Evolutionary conservation across 148 eudicot species (phyloP).

Genomic region (Euryodendron excelsum): DNA sequence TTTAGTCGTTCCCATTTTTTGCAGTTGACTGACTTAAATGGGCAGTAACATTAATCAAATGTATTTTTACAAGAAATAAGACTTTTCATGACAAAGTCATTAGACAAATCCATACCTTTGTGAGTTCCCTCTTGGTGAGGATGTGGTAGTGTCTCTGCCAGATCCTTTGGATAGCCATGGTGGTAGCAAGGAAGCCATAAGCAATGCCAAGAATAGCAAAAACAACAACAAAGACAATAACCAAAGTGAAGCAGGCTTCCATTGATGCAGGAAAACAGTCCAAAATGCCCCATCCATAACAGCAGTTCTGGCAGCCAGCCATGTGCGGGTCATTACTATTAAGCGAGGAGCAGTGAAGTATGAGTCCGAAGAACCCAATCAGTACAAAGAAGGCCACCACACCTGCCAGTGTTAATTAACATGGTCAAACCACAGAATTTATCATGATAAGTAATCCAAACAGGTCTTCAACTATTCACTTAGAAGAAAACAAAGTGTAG

Average conservation of each 20-base stretch:
- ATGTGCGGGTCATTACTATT: constrained; percentile 61
- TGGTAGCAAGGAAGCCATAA: constrained; percentile 85
- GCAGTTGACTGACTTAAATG: neutral
- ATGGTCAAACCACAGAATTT: neutral
- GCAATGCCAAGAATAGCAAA: constrained; percentile 91
- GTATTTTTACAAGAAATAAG: neutral
- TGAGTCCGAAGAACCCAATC: constrained; percentile 75
- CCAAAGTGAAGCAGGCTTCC: constrained; percentile 84
- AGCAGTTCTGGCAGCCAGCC: constrained; percentile 91
- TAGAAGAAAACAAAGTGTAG: no score
- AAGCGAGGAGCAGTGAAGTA: constrained; percentile 69
- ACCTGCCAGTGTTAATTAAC: constrained; percentile 36
- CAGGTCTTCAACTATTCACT: neutral
- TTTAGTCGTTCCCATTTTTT: no score
- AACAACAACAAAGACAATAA: constrained; percentile 65
- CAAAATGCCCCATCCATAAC: constrained; percentile 86
- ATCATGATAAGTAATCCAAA: neutral
- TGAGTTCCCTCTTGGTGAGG: constrained; percentile 85
- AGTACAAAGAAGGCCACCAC: constrained; percentile 80
- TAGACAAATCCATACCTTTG: constrained; percentile 49
- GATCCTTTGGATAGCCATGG: constrained; percentile 83
- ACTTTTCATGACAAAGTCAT: neutral
- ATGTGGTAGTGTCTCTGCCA: constrained; percentile 98
- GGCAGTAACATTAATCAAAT: neutral
- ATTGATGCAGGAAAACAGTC: constrained; percentile 85